A percentile compares a stretch with the other conserved stretches of the same genome.
phyloP scores from a whole-genome alignment of 257 asterid species.

The Solanum pinnatisectum region DNA sequence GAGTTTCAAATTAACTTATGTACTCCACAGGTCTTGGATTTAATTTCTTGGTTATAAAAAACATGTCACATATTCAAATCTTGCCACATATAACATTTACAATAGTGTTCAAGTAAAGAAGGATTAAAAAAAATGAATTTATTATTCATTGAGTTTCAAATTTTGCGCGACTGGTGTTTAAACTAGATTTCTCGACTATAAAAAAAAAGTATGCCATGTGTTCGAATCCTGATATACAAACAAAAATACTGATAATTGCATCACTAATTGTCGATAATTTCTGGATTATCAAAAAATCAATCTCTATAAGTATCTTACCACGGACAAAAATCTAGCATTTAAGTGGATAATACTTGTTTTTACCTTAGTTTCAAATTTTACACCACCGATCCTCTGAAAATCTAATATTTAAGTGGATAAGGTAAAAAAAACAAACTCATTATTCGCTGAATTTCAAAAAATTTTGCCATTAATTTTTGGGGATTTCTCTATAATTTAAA shows the following conservation, averaged over 20 bases:
- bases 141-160: neutral
- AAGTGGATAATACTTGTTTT: neutral
- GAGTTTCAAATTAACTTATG: neutral
- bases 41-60: neutral
- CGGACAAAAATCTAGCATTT: neutral
- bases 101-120: neutral
- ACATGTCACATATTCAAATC: neutral
- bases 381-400: too few relatives aligned
- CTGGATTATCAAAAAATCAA: neutral
- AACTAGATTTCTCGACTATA: neutral
- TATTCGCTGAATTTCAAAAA: neutral
- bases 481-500: neutral
- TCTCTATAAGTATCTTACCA: neutral
- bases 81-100: neutral
- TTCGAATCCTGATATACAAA: neutral
- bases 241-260: neutral
- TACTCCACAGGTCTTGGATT: neutral
- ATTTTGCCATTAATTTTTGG: fast-evolving
- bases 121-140: neutral
- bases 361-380: neutral
- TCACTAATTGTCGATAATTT: neutral
- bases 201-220: neutral
- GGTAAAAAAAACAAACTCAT: too few relatives aligned
- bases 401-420: neutral
- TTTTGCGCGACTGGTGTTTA: fast-evolving